A percentile compares a stretch with the other conserved stretches of the same genome.
phyloP scores from a whole-genome alignment of 139 green algal species.

The Desmodesmus armatus region DNA sequence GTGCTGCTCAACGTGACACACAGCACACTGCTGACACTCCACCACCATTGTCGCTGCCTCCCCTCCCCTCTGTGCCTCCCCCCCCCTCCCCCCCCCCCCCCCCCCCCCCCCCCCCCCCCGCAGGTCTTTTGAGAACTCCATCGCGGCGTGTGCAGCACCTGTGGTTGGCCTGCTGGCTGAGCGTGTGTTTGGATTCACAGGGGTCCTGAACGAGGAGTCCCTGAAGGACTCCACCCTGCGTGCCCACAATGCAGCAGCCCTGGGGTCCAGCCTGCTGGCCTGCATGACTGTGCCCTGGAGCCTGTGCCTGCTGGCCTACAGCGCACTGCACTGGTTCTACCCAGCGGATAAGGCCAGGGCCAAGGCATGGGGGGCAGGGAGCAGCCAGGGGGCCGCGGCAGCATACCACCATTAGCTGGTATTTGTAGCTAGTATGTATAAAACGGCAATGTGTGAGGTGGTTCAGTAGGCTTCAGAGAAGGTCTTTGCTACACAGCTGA shows the following conservation, averaged over 20 bases:
- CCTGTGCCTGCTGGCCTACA: constrained; percentile 75
- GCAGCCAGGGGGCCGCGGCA: neutral
- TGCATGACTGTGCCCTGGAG: constrained; percentile 74
- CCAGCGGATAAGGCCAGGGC: constrained; percentile 40
- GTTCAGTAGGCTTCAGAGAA: no score
- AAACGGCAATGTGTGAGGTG: no score
- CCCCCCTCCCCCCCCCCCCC: neutral
- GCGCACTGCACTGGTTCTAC: constrained; percentile 57
- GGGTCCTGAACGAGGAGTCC: constrained; percentile 36
- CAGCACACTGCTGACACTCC: no score
- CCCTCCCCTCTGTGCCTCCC: no score
- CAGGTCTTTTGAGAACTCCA: constrained; percentile 62
- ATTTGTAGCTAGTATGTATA: no score
- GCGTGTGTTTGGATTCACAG: constrained; percentile 72
- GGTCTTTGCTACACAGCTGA: no score
- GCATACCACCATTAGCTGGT: neutral
- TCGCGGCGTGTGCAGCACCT: constrained; percentile 68
- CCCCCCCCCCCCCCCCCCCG: neutral
- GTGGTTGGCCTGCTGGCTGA: constrained; percentile 78
- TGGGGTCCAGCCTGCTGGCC: constrained; percentile 70
- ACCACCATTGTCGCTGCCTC: no score
- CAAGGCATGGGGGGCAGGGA: constrained; percentile 9
- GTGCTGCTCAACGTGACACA: no score
- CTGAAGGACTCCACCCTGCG: neutral
- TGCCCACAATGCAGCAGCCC: constrained; percentile 56